phyloP scores from a whole-genome alignment of 1,139 yeast genomes.

The Zygoascus sp. region DNA sequence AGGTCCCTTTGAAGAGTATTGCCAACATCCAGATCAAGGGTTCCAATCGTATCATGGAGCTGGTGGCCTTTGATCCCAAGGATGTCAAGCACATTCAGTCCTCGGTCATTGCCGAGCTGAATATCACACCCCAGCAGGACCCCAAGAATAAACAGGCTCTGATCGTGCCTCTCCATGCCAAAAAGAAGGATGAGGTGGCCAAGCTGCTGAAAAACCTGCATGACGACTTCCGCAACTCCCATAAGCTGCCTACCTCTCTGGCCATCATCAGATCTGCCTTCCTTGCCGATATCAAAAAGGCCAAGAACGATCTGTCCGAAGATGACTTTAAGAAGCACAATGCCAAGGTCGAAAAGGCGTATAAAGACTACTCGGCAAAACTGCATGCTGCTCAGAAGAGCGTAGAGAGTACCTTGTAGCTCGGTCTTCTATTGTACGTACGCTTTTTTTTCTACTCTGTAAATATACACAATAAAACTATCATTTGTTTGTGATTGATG shows the following conservation, averaged over 20 bases:
- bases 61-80: conserved; percentile 81
- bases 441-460: too few relatives aligned
- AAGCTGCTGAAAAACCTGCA: conserved; percentile 50
- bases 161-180: conserved; percentile 62
- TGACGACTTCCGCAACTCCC: conserved; percentile 60
- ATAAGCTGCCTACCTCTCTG: conserved; percentile 45
- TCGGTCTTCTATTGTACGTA: too few relatives aligned
- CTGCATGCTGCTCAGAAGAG: conserved; percentile 53
- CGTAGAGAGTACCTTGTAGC: conserved; percentile 28
- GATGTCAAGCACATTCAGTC: conserved; percentile 65
- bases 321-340: conserved; percentile 62
- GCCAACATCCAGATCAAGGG: conserved; percentile 79
- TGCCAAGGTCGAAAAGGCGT: conserved; percentile 59
- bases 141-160: conserved; percentile 67
- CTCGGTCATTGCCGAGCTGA: conserved; percentile 64
- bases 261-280: conserved; percentile 59
- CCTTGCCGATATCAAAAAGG: conserved; percentile 57
- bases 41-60: conserved; percentile 50
- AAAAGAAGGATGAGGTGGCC: conserved; percentile 57
- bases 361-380: conserved; percentile 58
- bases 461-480: too few relatives aligned
- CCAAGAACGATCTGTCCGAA: conserved; percentile 57
- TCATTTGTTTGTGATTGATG: too few relatives aligned
- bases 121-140: conserved; percentile 75
- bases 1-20: conserved; percentile 52